Evolutionary conservation across 2,329 filamentous ascomycete species (phyloP).

Genomic region (Penicillium sp.): DNA sequence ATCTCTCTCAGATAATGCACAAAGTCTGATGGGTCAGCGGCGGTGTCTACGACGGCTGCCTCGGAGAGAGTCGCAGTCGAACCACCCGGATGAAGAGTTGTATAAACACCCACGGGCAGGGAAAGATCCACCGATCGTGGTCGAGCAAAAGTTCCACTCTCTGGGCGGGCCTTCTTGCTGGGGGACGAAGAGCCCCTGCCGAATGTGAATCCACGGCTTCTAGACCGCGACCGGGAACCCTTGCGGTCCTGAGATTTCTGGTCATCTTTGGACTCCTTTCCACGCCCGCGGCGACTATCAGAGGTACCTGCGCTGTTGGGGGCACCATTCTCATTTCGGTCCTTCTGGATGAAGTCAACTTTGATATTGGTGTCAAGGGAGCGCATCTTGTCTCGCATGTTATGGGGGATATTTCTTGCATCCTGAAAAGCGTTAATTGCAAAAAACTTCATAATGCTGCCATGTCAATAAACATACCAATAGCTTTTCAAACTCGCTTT

Average conservation of each 20-base stretch:
- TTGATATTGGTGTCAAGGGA: conserved; percentile 87
- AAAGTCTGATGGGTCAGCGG: conserved; percentile 77
- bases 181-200: conserved; percentile 68
- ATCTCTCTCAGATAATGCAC: conserved; percentile 81
- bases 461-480: conserved; percentile 48
- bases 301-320: conserved; percentile 43
- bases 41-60: conserved; percentile 69
- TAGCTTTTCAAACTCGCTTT: conserved; percentile 62
- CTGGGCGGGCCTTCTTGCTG: conserved; percentile 71
- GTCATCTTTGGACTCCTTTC: conserved; percentile 43
- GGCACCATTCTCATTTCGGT: conserved; percentile 67
- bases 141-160: conserved; percentile 63
- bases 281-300: conserved; percentile 41
- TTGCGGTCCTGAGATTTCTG: conserved; percentile 46
- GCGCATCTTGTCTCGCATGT: conserved; percentile 93
- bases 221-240: conserved; percentile 50
- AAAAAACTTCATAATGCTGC: not conserved
- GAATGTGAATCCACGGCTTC: conserved; percentile 78
- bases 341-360: conserved; percentile 89
- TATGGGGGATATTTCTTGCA: conserved; percentile 87
- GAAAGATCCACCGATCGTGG: conserved; percentile 72
- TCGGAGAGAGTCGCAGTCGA: conserved; percentile 57
- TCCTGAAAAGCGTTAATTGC: conserved; percentile 57
- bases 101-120: conserved; percentile 58
- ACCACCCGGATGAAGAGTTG: conserved; percentile 54